Evolutionary conservation across 176 grass and related monocot genomes (phyloP).

Genomic region (Chloris gayana): DNA sequence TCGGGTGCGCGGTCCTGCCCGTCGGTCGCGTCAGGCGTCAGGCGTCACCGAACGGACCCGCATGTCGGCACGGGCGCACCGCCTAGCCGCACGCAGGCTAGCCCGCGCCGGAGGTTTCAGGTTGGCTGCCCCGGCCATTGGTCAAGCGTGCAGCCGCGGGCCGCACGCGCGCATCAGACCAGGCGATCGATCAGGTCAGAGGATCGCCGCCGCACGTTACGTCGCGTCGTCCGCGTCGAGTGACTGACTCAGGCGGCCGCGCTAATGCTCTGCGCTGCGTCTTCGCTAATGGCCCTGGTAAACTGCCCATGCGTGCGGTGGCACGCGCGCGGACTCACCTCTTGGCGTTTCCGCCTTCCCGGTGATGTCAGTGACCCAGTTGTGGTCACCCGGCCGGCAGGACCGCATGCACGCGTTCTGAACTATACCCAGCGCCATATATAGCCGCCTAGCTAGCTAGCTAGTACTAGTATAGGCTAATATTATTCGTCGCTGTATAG

Average conservation of each 20-base stretch:
- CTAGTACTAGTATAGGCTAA: background rate
- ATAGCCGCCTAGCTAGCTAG: background rate
- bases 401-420: background rate
- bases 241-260: too few relatives aligned
- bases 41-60: too few relatives aligned
- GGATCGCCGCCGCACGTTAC: background rate
- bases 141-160: background rate
- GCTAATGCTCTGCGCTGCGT: too few relatives aligned
- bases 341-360: background rate
- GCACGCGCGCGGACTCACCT: background rate
- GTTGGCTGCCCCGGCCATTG: background rate
- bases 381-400: background rate
- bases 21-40: too few relatives aligned
- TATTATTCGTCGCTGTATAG: background rate
- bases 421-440: background rate
- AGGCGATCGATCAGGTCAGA: too few relatives aligned
- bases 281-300: background rate
- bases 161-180: background rate
- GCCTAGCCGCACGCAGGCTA: too few relatives aligned
- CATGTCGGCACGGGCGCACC: too few relatives aligned
- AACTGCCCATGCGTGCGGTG: background rate
- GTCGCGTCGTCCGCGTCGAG: background rate
- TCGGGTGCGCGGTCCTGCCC: background rate
- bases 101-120: background rate
- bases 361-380: background rate